Conservation (phyloP, 2,329 filamentous ascomycete genomes). For the Alternaria arborescens region DNA sequence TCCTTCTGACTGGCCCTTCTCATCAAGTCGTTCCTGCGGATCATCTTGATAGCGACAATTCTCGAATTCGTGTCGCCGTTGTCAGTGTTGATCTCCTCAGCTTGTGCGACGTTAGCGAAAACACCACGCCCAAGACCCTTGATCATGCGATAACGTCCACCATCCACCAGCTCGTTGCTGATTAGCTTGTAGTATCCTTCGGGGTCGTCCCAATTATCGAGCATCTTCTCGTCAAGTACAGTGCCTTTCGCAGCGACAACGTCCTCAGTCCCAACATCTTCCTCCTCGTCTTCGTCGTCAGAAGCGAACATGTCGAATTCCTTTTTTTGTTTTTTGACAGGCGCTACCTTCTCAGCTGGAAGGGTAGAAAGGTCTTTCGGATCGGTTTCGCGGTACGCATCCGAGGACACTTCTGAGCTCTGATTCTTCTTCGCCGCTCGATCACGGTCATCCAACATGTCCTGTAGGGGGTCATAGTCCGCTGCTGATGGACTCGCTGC, state of each 20-base stretch:
- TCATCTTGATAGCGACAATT: conserved; percentile 95
- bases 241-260: conserved; percentile 36
- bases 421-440: conserved; percentile 69
- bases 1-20: conserved; percentile 92
- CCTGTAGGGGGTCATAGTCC: conserved; percentile 87
- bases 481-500: conserved; percentile 84
- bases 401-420: conserved; percentile 52
- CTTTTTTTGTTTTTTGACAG: conserved; percentile 55
- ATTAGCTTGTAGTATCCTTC: conserved; percentile 98
- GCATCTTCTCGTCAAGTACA: conserved; percentile 72
- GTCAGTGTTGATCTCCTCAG: conserved; percentile 53
- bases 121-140: conserved; percentile 90
- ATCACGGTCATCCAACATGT: conserved; percentile 84
- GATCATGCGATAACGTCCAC: conserved; percentile 86
- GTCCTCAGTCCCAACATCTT: conserved; percentile 67
- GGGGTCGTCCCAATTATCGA: conserved; percentile 92
- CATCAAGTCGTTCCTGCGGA: conserved; percentile 95
- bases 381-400: conserved; percentile 67
- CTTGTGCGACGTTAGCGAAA: conserved; percentile 95
- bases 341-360: conserved; percentile 48
- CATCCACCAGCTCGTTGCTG: conserved; percentile 86
- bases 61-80: conserved; percentile 57
- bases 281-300: conserved; percentile 75
- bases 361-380: conserved; percentile 62
- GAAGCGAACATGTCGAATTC: conserved; percentile 71